Conservation (phyloP, 2,329 filamentous ascomycete species). For the Fusarium buxicola region DNA sequence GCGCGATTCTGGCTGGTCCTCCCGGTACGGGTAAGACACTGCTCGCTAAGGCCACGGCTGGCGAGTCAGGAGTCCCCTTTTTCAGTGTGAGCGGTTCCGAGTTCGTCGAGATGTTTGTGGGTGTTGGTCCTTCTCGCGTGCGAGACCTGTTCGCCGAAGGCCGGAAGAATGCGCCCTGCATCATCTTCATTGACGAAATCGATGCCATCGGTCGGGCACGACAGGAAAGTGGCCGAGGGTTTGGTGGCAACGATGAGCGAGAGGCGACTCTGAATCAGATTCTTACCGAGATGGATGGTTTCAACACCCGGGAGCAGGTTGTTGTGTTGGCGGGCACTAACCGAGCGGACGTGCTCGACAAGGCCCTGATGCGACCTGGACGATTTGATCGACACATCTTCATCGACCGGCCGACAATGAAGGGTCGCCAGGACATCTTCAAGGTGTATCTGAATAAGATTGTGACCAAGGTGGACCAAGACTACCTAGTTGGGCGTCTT, state of each 20-base stretch:
- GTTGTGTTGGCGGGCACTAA: slow-evolving; percentile 98
- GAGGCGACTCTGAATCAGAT: slow-evolving; percentile 99
- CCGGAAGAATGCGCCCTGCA: slow-evolving; percentile 95
- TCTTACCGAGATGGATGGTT: slow-evolving; percentile 98
- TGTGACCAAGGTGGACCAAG: slow-evolving; percentile 89
- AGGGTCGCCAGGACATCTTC: slow-evolving; percentile 96
- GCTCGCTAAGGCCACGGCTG: slow-evolving; percentile 95
- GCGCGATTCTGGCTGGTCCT: slow-evolving; percentile 95
- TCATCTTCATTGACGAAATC: slow-evolving; percentile 99
- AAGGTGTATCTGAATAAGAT: slow-evolving; percentile 94
- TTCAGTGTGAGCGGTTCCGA: slow-evolving; percentile 98
- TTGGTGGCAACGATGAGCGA: slow-evolving; percentile 95
- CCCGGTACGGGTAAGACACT: slow-evolving; percentile 98
- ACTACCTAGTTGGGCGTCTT: slow-evolving; percentile 87
- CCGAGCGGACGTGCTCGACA: slow-evolving; percentile 92
- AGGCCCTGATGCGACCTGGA: slow-evolving; percentile 94
- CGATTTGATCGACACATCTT: slow-evolving; percentile 97
- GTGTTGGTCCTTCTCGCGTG: slow-evolving; percentile 95
- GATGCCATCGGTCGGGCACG: slow-evolving; percentile 96
- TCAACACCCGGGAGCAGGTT: slow-evolving; percentile 96
- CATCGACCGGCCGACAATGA: slow-evolving; percentile 96
- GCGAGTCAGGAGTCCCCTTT: slow-evolving; percentile 96
- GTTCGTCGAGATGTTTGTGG: slow-evolving; percentile 99
- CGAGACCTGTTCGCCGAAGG: slow-evolving; percentile 95
- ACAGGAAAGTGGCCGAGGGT: slow-evolving; percentile 75